These are phyloP conservation scores for Hsuehochloa calcarea DNA, from an alignment of 176 grass and related monocot species.

Conservation along the genomic window DNA sequence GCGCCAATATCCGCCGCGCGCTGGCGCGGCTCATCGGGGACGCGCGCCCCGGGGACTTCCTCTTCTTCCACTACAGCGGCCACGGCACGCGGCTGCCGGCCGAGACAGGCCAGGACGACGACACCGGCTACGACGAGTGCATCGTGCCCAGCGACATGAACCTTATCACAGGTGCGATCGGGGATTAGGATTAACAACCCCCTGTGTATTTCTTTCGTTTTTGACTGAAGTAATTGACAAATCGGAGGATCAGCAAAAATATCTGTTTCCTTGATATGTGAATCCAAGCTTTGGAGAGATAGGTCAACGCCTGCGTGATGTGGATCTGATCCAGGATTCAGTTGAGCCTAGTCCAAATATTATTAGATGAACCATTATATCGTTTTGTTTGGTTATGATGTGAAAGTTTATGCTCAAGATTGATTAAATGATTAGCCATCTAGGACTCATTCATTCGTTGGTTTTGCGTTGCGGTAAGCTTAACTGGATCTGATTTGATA, in stretches of 20 bases:
- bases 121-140: conserved; percentile 97
- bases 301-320: conserved; percentile 10
- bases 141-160: conserved; percentile 99
- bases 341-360: background rate
- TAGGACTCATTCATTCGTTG: background rate
- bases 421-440: background rate
- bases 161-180: conserved; percentile 78
- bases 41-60: conserved; percentile 57
- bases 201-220: background rate
- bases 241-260: background rate
- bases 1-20: conserved; percentile 72
- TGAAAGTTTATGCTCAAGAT: background rate
- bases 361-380: background rate
- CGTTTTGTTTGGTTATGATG: background rate
- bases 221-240: background rate
- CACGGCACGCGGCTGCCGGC: conserved; percentile 88
- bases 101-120: conserved; percentile 81
- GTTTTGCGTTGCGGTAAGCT: background rate
- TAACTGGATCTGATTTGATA: background rate
- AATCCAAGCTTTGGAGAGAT: background rate
- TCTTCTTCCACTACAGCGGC: conserved; percentile 98
- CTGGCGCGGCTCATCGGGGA: conserved; percentile 49
- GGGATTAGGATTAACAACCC: background rate
- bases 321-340: conserved; percentile 30
- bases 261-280: conserved; percentile 7